Percentiles rank a stretch among this genome's conserved stretches.
Conservation (phyloP, 179 eudicot species). For the Beta corolliflora region DNA sequence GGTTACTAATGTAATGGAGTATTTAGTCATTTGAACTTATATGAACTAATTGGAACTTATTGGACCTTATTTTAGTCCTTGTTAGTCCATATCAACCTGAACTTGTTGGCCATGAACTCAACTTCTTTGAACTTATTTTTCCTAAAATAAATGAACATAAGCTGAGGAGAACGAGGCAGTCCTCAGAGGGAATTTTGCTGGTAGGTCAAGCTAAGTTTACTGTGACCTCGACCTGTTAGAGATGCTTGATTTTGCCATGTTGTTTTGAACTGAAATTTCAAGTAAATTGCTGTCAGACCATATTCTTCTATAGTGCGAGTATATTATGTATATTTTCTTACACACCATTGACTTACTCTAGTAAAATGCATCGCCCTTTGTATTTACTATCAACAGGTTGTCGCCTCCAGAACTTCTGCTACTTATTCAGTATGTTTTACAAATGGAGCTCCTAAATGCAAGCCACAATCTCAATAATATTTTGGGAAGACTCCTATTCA, state of each 20-base stretch:
- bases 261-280: not conserved
- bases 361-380: slow-evolving; percentile 5
- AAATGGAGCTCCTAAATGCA: slow-evolving; percentile 56
- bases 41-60: no score
- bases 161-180: not conserved
- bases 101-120: no score
- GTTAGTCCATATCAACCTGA: no score
- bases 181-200: not conserved
- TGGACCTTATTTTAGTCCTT: no score
- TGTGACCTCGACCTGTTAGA: not conserved
- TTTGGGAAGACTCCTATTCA: slow-evolving; percentile 67
- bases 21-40: not conserved
- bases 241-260: not conserved
- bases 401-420: slow-evolving; percentile 68
- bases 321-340: not conserved
- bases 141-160: no score
- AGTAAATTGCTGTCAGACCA: not conserved
- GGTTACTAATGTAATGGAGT: not conserved
- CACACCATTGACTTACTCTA: not conserved
- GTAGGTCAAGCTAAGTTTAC: not conserved
- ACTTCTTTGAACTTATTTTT: no score
- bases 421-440: slow-evolving; percentile 68
- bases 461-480: slow-evolving; percentile 59
- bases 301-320: not conserved
- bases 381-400: slow-evolving; percentile 51